These are phyloP conservation scores for Ceratobasidium sp. DNA, from an alignment of 1,284 basidiomycete genomes.

Conservation along the genomic window DNA sequence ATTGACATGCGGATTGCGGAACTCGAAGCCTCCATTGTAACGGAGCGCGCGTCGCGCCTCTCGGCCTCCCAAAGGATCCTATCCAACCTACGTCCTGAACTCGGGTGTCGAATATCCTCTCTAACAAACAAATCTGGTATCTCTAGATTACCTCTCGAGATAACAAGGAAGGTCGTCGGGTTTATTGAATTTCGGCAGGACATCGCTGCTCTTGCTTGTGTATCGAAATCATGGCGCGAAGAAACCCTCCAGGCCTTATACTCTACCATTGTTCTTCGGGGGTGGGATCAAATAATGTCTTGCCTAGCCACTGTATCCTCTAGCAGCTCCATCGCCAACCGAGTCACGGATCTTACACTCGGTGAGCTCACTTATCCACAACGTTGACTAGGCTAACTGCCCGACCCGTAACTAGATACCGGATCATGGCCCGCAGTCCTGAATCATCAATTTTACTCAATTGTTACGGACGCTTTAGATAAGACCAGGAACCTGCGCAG, in stretches of 20 bases:
- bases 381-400: no score
- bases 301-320: conserved; percentile 16
- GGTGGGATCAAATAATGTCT: conserved; percentile 30
- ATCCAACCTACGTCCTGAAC: conserved; percentile 22
- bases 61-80: conserved; percentile 26
- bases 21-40: conserved; percentile 16
- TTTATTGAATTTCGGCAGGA: conserved; percentile 16
- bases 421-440: conserved; percentile 6
- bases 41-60: conserved; percentile 26
- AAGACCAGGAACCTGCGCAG: conserved; percentile 23
- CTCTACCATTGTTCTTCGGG: conserved; percentile 25
- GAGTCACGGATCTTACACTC: conserved; percentile 21
- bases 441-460: conserved; percentile 17
- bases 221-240: conserved; percentile 23
- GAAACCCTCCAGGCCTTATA: conserved; percentile 20
- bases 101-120: not conserved
- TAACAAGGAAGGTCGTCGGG: conserved; percentile 12
- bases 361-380: not conserved
- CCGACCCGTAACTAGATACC: not conserved
- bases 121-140: conserved; percentile 8
- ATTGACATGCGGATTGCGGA: conserved; percentile 30
- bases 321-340: not conserved
- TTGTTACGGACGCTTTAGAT: conserved; percentile 16
- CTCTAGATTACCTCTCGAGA: conserved; percentile 18
- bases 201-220: conserved; percentile 18